Percentiles rank a stretch among this genome's conserved stretches.
Evolutionary conservation across 2,329 filamentous ascomycete species (phyloP).

Genomic region (Polytolypa hystricis): DNA sequence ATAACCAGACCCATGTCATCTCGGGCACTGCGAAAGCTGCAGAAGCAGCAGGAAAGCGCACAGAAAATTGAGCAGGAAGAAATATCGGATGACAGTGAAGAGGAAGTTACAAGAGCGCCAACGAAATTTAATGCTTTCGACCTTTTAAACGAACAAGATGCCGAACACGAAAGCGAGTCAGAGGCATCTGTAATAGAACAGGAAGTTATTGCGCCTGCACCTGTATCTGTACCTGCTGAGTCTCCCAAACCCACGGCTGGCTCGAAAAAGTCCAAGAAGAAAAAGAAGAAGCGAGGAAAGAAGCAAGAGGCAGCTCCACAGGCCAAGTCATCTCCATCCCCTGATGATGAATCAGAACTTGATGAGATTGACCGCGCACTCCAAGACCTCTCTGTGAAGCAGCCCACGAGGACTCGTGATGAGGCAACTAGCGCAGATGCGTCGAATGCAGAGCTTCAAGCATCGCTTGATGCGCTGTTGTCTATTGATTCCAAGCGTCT

Average conservation of each 20-base stretch:
- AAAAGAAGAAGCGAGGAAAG: slow-evolving; percentile 42
- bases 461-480: slow-evolving; percentile 43
- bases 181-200: slow-evolving; percentile 15
- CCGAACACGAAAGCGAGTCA: slow-evolving; percentile 24
- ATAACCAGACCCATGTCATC: no score
- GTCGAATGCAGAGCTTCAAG: slow-evolving; percentile 1
- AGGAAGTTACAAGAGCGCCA: slow-evolving; percentile 22
- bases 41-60: slow-evolving; percentile 44
- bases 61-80: slow-evolving; percentile 26
- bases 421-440: background rate
- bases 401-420: slow-evolving; percentile 13
- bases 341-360: slow-evolving; percentile 25
- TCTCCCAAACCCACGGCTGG: slow-evolving; percentile 7
- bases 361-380: slow-evolving; percentile 60
- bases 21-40: slow-evolving; percentile 53
- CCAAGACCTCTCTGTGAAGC: slow-evolving; percentile 44
- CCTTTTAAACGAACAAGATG: slow-evolving; percentile 33
- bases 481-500: slow-evolving; percentile 60
- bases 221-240: slow-evolving; percentile 14
- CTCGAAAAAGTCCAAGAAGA: slow-evolving; percentile 48
- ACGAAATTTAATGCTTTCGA: slow-evolving; percentile 44
- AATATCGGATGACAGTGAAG: slow-evolving; percentile 31
- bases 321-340: slow-evolving; percentile 8
- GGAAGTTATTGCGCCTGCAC: slow-evolving; percentile 11
- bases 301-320: slow-evolving; percentile 18